Evolutionary conservation across 176 grass and related monocot species (phyloP).

Genomic region (Bromus sterilis): DNA sequence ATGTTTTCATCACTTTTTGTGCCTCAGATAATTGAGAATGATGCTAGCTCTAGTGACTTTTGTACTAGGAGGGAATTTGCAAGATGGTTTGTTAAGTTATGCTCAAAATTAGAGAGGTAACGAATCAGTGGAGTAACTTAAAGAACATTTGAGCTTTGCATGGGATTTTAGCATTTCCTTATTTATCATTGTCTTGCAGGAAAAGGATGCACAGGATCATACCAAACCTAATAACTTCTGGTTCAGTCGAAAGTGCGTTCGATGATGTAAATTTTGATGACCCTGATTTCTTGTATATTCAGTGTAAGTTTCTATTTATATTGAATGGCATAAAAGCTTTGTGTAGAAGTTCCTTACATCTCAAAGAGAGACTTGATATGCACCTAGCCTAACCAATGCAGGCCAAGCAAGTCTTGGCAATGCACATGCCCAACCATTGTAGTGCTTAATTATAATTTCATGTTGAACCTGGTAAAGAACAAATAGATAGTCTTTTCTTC

Average conservation of each 20-base stretch:
- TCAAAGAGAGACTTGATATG: not conserved
- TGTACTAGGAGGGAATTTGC: slow-evolving; percentile 88
- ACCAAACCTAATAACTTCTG: slow-evolving; percentile 38
- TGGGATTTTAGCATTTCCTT: not conserved
- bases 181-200: slow-evolving; percentile 34
- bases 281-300: slow-evolving; percentile 90
- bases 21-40: slow-evolving; percentile 80
- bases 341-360: not conserved
- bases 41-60: slow-evolving; percentile 52
- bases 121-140: not conserved
- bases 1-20: not conserved
- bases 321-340: slow-evolving; percentile 12
- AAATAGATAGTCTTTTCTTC: not conserved
- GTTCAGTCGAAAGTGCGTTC: slow-evolving; percentile 47
- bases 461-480: not conserved
- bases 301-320: slow-evolving; percentile 59
- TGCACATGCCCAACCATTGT: not conserved
- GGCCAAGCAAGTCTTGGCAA: not conserved
- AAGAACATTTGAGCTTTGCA: not conserved
- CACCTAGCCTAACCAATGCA: not conserved
- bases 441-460: not conserved
- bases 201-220: slow-evolving; percentile 65
- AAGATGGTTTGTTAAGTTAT: slow-evolving; percentile 85
- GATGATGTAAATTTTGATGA: slow-evolving; percentile 70
- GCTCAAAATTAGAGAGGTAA: slow-evolving; percentile 82